Base-by-base conservation (phyloP, 2,329 filamentous ascomycete genomes). In the Pyrenophora graminea region DNA sequence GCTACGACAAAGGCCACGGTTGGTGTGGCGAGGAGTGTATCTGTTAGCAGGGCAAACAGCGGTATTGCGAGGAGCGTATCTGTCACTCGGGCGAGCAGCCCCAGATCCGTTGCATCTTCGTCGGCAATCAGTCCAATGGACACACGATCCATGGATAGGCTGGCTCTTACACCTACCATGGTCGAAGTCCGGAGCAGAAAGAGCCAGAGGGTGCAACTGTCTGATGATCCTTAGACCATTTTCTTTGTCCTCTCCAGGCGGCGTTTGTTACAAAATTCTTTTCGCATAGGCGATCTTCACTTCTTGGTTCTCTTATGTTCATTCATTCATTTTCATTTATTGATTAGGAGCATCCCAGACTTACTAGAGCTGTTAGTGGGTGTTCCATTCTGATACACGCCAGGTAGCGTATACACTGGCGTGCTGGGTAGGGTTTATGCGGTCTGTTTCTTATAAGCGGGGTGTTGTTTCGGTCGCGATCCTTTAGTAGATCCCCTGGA, bases 181-280 rank as follows among this genome's bases (percentile, higher is more conserved):
- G 71, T 74, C 5, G 68, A 74, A 39, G 59, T 74, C 31, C 63
- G 62, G 52, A 71, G 72, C 27, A 56, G 70, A 10, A 70, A 64
- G 59, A 72, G 68, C 49, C 69, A 72, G 38, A 56, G 66, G 40
- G 71, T 72, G 34, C 64, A 69, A 53, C 46, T 73, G 31, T 70
- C 69, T n/a, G 67, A 72, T 47, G 67, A 72, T 47, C 66, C 62
- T 9, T 73, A 61, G 55, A 39, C 33, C 18, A 43, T 42, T 27
- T 42, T 21, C 18, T 21, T 34, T 19, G 21, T 25, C 31, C 21
- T n/a, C 13, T 34, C 10, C 10, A 21, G 40, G 21, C 21, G 21
- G 10, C 23, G 6, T 25, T 40, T 30, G 6, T 32, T 31, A 36
- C 41, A 30, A n/a, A 27, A 21, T 46, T 46, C 41, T 45, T 49